A percentile compares a stretch with the other conserved stretches of the same genome.
These are phyloP conservation scores for Hypoxylon sp. DNA, from an alignment of 2,329 filamentous ascomycete genomes.

Conservation along the genomic window DNA sequence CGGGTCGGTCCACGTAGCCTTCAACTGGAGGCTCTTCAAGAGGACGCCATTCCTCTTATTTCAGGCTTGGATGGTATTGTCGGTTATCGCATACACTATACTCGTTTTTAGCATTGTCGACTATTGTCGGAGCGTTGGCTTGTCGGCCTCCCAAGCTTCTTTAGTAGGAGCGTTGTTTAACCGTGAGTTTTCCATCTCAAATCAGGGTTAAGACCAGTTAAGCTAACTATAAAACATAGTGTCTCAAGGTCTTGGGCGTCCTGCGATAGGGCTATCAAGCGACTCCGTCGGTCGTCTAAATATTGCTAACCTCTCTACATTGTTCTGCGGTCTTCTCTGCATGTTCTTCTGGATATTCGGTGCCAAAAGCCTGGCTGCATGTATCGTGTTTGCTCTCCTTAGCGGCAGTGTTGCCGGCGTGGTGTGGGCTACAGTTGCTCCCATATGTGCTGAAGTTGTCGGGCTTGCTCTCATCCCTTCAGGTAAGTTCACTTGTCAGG, in stretches of 20 bases:
- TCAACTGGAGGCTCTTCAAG: slow-evolving; percentile 73
- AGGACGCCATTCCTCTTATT: slow-evolving; percentile 73
- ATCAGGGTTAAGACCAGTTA: background rate
- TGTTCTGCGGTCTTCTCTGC: slow-evolving; percentile 73
- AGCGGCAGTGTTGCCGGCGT: slow-evolving; percentile 77
- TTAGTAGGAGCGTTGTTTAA: slow-evolving; percentile 81
- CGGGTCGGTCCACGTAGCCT: slow-evolving; percentile 74
- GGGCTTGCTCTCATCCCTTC: slow-evolving; percentile 77
- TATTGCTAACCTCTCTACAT: slow-evolving; percentile 74
- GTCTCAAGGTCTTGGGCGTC: slow-evolving; percentile 76
- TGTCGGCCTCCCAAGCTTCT: slow-evolving; percentile 75
- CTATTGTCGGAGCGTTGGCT: slow-evolving; percentile 77
- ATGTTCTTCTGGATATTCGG: slow-evolving; percentile 82
- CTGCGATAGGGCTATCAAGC: slow-evolving; percentile 78
- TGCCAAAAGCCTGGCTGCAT: slow-evolving; percentile 71
- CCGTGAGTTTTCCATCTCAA: slow-evolving; percentile 58
- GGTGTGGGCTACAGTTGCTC: slow-evolving; percentile 77
- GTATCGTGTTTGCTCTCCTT: slow-evolving; percentile 78
- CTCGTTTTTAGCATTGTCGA: slow-evolving; percentile 82
- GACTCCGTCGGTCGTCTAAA: slow-evolving; percentile 80
- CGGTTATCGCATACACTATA: slow-evolving; percentile 79
- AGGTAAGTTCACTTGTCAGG: slow-evolving; percentile 57
- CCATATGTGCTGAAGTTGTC: slow-evolving; percentile 80
- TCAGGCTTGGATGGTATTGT: slow-evolving; percentile 76
- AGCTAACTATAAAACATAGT: slow-evolving; percentile 52